Percentiles rank a stretch among this genome's conserved stretches.
Evolutionary conservation across 2,329 filamentous ascomycete genomes (phyloP).

Genomic region (Fusarium xylarioides): DNA sequence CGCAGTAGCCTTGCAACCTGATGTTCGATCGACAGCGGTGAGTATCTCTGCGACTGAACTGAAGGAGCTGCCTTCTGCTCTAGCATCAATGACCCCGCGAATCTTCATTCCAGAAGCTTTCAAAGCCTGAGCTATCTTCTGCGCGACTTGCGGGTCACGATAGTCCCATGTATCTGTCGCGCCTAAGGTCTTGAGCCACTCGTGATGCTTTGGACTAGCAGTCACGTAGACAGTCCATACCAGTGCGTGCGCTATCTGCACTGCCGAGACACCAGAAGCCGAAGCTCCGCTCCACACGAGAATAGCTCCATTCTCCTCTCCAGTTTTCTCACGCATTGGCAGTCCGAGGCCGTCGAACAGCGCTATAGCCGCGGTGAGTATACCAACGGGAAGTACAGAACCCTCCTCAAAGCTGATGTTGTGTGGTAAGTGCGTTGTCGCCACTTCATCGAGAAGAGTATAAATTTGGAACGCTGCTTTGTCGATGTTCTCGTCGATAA

Average conservation of each 20-base stretch:
- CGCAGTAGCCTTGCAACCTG: neutral
- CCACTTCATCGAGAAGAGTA: constrained; percentile 22
- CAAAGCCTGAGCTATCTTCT: neutral
- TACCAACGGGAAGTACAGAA: neutral
- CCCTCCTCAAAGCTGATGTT: constrained; percentile 40
- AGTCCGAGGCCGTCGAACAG: neutral
- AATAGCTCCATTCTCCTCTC: constrained; percentile 35
- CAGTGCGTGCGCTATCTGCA: constrained; percentile 19
- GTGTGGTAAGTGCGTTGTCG: fast-evolving
- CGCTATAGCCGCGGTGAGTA: neutral
- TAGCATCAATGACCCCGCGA: neutral
- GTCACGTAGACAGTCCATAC: constrained; percentile 23
- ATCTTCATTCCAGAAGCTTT: fast-evolving
- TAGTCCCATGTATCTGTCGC: neutral
- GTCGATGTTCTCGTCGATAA: constrained; percentile 41
- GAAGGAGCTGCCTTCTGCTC: neutral
- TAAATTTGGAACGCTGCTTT: constrained; percentile 50
- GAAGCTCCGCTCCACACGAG: constrained; percentile 49
- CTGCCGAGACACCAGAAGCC: constrained; percentile 6
- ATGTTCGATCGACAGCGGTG: fast-evolving
- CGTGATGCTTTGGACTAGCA: constrained; percentile 19
- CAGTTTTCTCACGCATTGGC: constrained; percentile 27
- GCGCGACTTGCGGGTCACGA: neutral
- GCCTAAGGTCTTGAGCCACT: neutral
- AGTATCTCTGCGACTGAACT: neutral